Evolutionary conservation across 2,329 filamentous ascomycete species (phyloP), one percentile per base, ranked within the genome.

Genomic region (Zymoseptoria pseudotritici): DNA sequence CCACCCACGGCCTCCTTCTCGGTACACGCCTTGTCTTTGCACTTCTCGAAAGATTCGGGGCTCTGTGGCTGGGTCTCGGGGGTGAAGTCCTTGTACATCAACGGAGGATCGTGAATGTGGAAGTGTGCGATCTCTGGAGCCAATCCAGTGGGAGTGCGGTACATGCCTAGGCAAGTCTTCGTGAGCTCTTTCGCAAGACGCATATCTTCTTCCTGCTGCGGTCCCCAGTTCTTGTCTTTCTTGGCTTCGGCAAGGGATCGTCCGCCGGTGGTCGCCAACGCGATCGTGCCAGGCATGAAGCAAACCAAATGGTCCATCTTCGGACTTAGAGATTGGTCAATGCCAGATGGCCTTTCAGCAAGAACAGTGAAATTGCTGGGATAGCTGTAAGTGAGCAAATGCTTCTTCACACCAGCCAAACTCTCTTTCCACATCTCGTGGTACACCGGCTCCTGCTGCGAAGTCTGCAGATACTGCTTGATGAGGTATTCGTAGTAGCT

Each of bases 221-320:
- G 81, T 36, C 83, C 85, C 94, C 94, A 97, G 17, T 70, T 70
- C 0, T 85, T 78, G 1, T 83, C 78, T 72, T 89, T 88, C 66
- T 84, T 86, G 11, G 93, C 93, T 70, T 91, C 85, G 0, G 83
- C 80, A 61, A 96, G 84, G 0, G 87, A 83, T 36, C 88, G 74
- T 1, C 94, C 94, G 42, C 86, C 88, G 0, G 94, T 99, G 0
- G 86, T 90, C 0, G 84, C 92, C 1, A 99, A 82, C 0, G 93
- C 93, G 69, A 99, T 96, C 3, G 93, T 97, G 8, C 94, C 94
- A 0, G 93, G 92, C 84, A 97, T 88, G 80, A 99, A 99, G 77
- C 94, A 99, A 46, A 96, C 93, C 4, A 97, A 81, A 71, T 99
- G 94, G 71, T 99, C 94, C 92, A 99, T 97, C 77, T 99, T 99